Base-by-base conservation (phyloP, 768 basidiomycete genomes). In the Boletus vinaceobasis region DNA sequence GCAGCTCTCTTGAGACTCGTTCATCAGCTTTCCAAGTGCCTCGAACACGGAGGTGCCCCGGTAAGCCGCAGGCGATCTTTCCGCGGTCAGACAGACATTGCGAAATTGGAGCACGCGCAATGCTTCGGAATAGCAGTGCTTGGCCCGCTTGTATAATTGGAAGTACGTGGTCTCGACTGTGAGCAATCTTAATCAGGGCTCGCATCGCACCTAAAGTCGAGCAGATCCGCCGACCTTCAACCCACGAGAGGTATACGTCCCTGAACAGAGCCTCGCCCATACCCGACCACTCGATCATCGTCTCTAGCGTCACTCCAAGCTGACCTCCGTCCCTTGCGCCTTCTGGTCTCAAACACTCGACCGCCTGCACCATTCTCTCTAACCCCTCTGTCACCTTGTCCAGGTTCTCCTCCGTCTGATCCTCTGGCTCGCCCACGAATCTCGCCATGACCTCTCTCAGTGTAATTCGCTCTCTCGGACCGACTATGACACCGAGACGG, bases 111-210 rank as follows among this genome's bases (percentile, higher is more conserved):
- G 80, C 6, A 95, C 93, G 15, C 90, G 84, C 33, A 86, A 75
- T 7, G 90, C 86, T 73, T 95, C 94, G 6, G 82, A 76, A 68
- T 86, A 82, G 48, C 93, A 89, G 64, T 95, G 93, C 65, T 81
- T 84, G 5, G 87, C 83, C 52, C 93, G 83, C 60, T 86, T 87
- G 76, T 89, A 91, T 15, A 95, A 71, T 66, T 92, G 86, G 75
- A 93, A 93, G 69, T 85, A 75, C 1, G 81, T 83, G 13, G 90
- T 84, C 70, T 93, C 87, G 37, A 91, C 91, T 58, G 48, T 31
- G 19, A 3, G 21, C 13, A 7, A 31, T n/a, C n/a, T n/a, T n/a
- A n/a, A n/a, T 56, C 40, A 36, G 23, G 4, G 19, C 29, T n/a
- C 27, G 3, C 29, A 10, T 39, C 19, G 1, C 23, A 17, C 0